Conservation (phyloP, 305 asterid genomes). For the Fraxinus greggii region DNA sequence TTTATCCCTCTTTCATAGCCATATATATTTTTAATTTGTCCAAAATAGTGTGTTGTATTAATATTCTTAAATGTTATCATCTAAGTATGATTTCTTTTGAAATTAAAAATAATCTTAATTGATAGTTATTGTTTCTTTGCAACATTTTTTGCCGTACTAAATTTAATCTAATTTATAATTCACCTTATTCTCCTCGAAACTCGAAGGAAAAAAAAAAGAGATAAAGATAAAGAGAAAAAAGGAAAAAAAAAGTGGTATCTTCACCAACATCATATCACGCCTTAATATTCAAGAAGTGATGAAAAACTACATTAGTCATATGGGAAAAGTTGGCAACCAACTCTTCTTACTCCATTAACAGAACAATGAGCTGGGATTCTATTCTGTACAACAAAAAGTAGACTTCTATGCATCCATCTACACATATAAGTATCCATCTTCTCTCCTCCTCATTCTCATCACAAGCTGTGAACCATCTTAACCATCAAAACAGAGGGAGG, state of each 20-base stretch:
- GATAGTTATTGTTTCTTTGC: not conserved
- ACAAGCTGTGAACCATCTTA: not conserved
- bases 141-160: not conserved
- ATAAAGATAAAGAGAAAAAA: no score
- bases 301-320: not conserved
- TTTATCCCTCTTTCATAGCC: not conserved
- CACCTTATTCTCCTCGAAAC: not conserved
- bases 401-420: not conserved
- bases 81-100: not conserved
- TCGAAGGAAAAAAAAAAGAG: not conserved
- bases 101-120: no score
- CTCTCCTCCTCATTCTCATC: not conserved
- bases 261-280: not conserved
- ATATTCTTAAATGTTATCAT: not conserved
- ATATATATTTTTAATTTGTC: no score
- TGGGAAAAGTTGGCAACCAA: not conserved
- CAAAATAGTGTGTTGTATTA: not conserved
- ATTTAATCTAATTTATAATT: no score
- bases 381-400: not conserved
- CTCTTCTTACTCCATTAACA: slow-evolving; percentile 7
- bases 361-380: not conserved
- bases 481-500: not conserved
- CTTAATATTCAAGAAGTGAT: not conserved
- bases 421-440: not conserved
- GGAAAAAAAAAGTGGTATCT: not conserved